Percentiles rank a stretch among this genome's conserved stretches.
phyloP scores from a whole-genome alignment of 2,329 filamentous ascomycete species.

The Calonectria ilicicola region DNA sequence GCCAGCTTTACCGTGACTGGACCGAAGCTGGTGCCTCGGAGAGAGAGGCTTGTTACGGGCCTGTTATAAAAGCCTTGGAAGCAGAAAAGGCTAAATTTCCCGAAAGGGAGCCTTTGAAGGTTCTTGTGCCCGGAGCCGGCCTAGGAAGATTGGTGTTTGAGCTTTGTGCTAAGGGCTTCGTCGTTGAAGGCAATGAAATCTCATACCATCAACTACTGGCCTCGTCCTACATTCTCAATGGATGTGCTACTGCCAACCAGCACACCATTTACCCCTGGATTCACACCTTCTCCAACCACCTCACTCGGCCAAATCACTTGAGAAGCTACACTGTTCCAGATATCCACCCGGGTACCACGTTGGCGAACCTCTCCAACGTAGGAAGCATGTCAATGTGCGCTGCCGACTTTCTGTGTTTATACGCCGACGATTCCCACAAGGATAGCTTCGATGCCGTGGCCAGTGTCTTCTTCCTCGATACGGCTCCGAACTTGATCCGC shows the following conservation, averaged over 20 bases:
- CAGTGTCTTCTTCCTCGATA: constrained; percentile 97
- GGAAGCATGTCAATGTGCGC: constrained; percentile 93
- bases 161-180: constrained; percentile 78
- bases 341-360: constrained; percentile 73
- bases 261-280: constrained; percentile 89
- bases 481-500: constrained; percentile 89
- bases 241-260: constrained; percentile 67
- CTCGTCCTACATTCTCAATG: constrained; percentile 81
- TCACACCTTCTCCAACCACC: constrained; percentile 88
- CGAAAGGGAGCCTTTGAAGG: constrained; percentile 62
- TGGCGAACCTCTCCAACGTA: constrained; percentile 52
- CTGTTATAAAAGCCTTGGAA: constrained; percentile 75
- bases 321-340: constrained; percentile 82
- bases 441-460: constrained; percentile 83
- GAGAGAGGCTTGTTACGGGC: constrained; percentile 80
- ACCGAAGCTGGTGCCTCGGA: constrained; percentile 81
- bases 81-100: constrained; percentile 52
- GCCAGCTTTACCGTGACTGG: constrained; percentile 97
- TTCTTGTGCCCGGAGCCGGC: constrained; percentile 91
- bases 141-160: constrained; percentile 92
- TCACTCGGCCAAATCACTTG: constrained; percentile 79
- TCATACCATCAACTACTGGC: constrained; percentile 97
- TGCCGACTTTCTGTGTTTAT: constrained; percentile 92
- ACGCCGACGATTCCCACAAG: constrained; percentile 72
- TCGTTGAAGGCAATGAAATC: constrained; percentile 91